Conservation (phyloP, 192 early-diverging fungal genomes). For the Mortierella antarctica region DNA sequence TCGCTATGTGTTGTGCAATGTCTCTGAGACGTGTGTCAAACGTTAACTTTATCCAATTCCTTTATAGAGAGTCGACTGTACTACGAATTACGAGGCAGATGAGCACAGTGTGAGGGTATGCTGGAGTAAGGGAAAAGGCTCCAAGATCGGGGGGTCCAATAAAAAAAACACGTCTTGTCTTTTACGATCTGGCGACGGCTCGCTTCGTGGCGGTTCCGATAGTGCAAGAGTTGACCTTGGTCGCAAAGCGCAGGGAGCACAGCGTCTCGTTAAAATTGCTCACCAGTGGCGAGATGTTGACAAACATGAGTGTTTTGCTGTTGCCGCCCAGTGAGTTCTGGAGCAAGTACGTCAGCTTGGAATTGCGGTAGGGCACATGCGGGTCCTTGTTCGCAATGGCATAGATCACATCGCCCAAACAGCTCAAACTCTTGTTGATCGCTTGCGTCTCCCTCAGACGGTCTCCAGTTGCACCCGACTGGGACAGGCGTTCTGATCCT, state of each 20-base stretch:
- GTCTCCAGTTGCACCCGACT: slow-evolving; percentile 87
- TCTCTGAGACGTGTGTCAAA: no score
- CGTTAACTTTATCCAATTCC: no score
- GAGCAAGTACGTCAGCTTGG: slow-evolving; percentile 82
- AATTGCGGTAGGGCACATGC: slow-evolving; percentile 95
- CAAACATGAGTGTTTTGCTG: slow-evolving; percentile 99
- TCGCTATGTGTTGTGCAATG: no score
- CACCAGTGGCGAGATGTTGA: slow-evolving; percentile 91
- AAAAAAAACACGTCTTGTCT: no score
- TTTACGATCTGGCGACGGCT: background rate
- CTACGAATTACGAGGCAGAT: no score
- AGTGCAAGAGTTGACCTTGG: slow-evolving; percentile 92
- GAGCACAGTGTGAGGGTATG: no score
- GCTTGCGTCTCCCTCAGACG: slow-evolving; percentile 92
- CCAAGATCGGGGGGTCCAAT: no score
- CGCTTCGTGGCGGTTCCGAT: slow-evolving; percentile 81
- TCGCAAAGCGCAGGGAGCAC: slow-evolving; percentile 94
- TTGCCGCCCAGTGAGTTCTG: slow-evolving; percentile 88
- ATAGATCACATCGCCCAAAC: slow-evolving; percentile 91
- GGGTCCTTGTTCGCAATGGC: slow-evolving; percentile 80
- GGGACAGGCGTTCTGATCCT: slow-evolving; percentile 89
- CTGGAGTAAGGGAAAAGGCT: no score
- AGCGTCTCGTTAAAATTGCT: slow-evolving; percentile 85
- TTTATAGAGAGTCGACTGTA: no score
- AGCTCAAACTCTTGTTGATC: slow-evolving; percentile 96